phyloP scores from a whole-genome alignment of 2,329 filamentous ascomycete species.

The Bertia moriformis region DNA sequence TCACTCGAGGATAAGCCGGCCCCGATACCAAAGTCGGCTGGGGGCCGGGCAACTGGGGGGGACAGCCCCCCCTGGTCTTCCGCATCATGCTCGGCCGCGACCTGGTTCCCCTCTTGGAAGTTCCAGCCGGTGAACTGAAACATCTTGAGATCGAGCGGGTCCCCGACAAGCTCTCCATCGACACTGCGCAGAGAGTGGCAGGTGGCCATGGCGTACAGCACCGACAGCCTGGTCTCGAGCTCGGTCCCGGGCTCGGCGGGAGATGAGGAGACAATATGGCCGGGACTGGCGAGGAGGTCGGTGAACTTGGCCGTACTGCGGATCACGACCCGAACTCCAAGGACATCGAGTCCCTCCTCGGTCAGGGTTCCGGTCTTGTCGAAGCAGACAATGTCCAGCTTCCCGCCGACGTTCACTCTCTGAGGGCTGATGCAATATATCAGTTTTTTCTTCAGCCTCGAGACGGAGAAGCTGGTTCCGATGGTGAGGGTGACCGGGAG shows the following conservation, averaged over 20 bases:
- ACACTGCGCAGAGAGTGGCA: conserved; percentile 83
- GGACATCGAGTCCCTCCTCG: conserved; percentile 85
- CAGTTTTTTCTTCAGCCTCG: conserved; percentile 69
- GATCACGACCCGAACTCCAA: conserved; percentile 71
- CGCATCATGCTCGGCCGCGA: conserved; percentile 48
- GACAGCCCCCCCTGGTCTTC: conserved; percentile 62
- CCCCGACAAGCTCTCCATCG: conserved; percentile 77
- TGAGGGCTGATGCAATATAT: conserved; percentile 98
- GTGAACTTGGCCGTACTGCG: conserved; percentile 49
- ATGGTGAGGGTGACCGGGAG: conserved; percentile 90
- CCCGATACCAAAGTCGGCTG: too few species aligned
- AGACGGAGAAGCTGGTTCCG: conserved; percentile 86
- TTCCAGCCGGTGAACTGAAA: conserved; percentile 91
- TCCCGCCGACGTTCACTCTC: conserved; percentile 92
- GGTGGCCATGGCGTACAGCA: conserved; percentile 89
- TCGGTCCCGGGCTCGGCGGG: conserved; percentile 41
- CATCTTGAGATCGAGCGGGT: conserved; percentile 95
- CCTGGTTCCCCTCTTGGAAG: conserved; percentile 75
- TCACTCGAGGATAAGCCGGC: conserved; percentile 32
- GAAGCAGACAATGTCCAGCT: conserved; percentile 91
- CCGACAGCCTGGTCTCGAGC: conserved; percentile 40
- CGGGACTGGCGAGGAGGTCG: conserved; percentile 56
- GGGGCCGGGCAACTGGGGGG: conserved; percentile 79
- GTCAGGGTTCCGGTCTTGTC: conserved; percentile 98
- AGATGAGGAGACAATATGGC: conserved; percentile 35